These are phyloP conservation scores for Boehmeria nivea DNA, from an alignment of 306 rosid genomes.

Conservation along the genomic window DNA sequence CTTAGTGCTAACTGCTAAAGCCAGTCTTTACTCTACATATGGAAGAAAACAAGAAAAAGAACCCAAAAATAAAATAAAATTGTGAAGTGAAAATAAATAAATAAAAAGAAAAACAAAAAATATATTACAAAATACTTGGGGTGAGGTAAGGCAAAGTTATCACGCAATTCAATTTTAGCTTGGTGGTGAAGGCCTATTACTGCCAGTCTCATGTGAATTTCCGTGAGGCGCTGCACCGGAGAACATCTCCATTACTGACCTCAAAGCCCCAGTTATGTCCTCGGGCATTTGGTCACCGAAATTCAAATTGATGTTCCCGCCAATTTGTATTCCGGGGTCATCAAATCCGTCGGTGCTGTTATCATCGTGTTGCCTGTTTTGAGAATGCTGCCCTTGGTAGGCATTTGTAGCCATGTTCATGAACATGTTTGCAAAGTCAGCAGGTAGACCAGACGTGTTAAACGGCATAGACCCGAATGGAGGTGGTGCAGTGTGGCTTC, in stretches of 20 bases:
- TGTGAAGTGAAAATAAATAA: no score
- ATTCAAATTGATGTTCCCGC: constrained; percentile 47
- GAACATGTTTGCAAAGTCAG: constrained; percentile 52
- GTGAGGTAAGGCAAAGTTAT: no score
- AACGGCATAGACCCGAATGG: constrained; percentile 50
- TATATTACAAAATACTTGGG: no score
- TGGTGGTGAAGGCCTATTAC: constrained; percentile 54
- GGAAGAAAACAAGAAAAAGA: no score
- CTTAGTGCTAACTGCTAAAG: no score
- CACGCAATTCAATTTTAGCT: no score
- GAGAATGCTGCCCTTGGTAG: constrained; percentile 40
- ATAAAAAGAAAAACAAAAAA: no score
- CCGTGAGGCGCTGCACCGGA: constrained; percentile 40
- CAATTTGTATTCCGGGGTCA: constrained; percentile 44
- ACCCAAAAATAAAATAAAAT: no score
- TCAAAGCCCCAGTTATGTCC: constrained; percentile 53
- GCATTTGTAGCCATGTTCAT: constrained; percentile 54
- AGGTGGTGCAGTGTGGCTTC: constrained; percentile 41
- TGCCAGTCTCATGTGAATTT: constrained; percentile 38
- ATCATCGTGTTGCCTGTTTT: constrained; percentile 34
- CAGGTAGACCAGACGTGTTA: constrained; percentile 29
- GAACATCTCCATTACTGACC: constrained; percentile 67
- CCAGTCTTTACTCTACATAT: no score
- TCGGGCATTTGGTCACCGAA: constrained; percentile 59
- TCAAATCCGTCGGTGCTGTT: constrained; percentile 21